Percentiles rank a stretch among this genome's conserved stretches.
Conservation (phyloP, 148 eudicot species). For the Gaultheria prostrata region DNA sequence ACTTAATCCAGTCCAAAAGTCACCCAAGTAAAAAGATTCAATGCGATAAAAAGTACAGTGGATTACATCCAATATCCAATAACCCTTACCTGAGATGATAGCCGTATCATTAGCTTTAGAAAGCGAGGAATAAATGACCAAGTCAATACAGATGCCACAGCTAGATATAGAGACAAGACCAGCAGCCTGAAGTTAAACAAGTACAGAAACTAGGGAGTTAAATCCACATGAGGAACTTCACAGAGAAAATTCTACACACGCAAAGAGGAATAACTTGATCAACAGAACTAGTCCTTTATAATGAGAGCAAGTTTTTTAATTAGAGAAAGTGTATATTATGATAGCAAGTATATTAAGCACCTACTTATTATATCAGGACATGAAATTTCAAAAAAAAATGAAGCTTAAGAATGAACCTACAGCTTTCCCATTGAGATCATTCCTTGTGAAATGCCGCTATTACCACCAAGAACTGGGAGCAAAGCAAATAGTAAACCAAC, state of each 20-base stretch:
- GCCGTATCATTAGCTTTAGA: conserved; percentile 86
- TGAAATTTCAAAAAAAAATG: conserved; percentile 9
- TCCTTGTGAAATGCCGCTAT: conserved; percentile 77
- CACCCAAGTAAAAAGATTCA: background rate
- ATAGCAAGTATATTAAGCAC: background rate
- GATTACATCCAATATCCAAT: conserved; percentile 3
- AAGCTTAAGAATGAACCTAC: conserved; percentile 44
- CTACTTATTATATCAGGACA: background rate
- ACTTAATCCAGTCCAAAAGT: background rate
- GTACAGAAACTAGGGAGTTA: background rate
- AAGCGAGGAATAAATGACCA: conserved; percentile 94
- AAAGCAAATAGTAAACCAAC: conserved; percentile 97
- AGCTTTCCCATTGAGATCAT: conserved; percentile 83
- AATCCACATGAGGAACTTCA: background rate
- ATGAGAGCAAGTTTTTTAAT: background rate
- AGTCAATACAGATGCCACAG: conserved; percentile 64
- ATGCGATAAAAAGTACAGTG: background rate
- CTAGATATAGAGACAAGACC: conserved; percentile 66
- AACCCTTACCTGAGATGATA: conserved; percentile 81
- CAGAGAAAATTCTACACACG: background rate
- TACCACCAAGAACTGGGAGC: conserved; percentile 97
- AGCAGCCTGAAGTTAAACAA: conserved; percentile 55
- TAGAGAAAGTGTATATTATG: background rate
- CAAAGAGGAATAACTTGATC: conserved; percentile 17
- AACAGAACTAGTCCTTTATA: background rate